Percentiles rank a stretch among this genome's conserved stretches.
These are phyloP conservation scores for Exophiala sideris DNA, from an alignment of 2,329 filamentous ascomycete species.

Conservation along the genomic window DNA sequence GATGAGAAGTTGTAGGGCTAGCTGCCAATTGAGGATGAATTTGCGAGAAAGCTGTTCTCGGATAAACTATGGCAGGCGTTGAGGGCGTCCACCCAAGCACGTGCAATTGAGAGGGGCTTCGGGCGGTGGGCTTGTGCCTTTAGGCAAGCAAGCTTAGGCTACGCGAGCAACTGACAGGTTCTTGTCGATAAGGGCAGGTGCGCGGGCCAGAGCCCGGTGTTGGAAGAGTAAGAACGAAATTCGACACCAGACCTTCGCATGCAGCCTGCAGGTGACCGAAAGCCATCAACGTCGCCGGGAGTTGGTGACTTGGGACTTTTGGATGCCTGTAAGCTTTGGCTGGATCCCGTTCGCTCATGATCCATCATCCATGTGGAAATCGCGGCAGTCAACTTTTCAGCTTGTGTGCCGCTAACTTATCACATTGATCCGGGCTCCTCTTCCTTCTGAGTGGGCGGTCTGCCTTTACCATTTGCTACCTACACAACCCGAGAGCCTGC, in stretches of 20 bases:
- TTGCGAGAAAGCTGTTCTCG: not conserved
- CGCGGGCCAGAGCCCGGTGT: too few species aligned
- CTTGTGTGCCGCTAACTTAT: not conserved
- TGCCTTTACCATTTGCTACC: not conserved
- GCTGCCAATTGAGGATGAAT: slow-evolving; percentile 1
- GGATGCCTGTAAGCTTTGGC: too few species aligned
- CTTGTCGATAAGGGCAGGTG: too few species aligned
- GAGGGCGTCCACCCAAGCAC: not conserved
- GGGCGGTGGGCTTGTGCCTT: too few species aligned
- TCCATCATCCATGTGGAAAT: too few species aligned
- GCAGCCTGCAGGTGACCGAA: too few species aligned
- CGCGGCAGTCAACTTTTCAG: slow-evolving; percentile 1
- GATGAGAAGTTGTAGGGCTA: not conserved
- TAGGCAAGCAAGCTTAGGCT: not conserved
- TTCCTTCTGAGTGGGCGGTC: not conserved
- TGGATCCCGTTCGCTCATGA: too few species aligned
- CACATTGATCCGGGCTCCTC: too few species aligned
- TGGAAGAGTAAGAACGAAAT: too few species aligned
- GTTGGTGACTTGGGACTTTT: too few species aligned
- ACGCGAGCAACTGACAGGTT: not conserved
- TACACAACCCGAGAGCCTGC: not conserved
- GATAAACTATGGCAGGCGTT: not conserved
- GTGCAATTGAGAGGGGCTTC: not conserved
- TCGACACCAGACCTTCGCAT: too few species aligned
- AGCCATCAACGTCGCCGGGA: too few species aligned